These are phyloP conservation scores for Wickerhamomyces queroliae DNA, from an alignment of 805 yeast species.

Conservation along the genomic window DNA sequence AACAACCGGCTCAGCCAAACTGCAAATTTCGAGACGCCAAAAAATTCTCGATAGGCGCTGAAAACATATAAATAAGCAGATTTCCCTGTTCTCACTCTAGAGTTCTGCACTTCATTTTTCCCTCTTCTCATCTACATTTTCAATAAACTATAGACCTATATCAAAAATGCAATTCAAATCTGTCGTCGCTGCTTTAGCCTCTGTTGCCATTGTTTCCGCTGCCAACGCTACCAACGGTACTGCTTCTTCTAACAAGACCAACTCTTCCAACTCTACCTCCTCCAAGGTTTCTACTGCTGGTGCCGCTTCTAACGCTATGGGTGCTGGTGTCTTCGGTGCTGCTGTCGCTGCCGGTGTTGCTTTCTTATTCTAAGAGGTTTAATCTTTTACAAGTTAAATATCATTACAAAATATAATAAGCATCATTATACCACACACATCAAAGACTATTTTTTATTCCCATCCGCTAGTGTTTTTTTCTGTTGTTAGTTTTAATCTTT, in stretches of 20 bases:
- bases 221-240: slow-evolving; percentile 32
- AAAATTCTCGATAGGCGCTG: too few species aligned
- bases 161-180: slow-evolving; percentile 64
- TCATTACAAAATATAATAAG: background rate
- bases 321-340: too few species aligned
- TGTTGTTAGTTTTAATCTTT: background rate
- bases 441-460: background rate
- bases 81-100: background rate
- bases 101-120: background rate
- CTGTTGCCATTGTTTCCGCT: slow-evolving; percentile 65
- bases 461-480: background rate
- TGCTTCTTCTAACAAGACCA: slow-evolving; percentile 35
- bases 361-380: slow-evolving; percentile 35
- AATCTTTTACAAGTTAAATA: background rate
- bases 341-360: slow-evolving; percentile 80
- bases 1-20: too few species aligned
- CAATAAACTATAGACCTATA: slow-evolving; percentile 6
- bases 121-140: slow-evolving; percentile 1
- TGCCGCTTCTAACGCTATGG: slow-evolving; percentile 28
- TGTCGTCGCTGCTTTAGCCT: slow-evolving; percentile 63
- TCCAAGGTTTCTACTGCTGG: slow-evolving; percentile 27
- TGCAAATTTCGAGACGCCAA: too few species aligned
- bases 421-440: background rate
- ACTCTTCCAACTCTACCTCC: slow-evolving; percentile 42
- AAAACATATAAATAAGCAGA: background rate